These are phyloP conservation scores for Pilasporangium apinafurcum DNA, from an alignment of 352 stramenopile genomes.

Conservation along the genomic window DNA sequence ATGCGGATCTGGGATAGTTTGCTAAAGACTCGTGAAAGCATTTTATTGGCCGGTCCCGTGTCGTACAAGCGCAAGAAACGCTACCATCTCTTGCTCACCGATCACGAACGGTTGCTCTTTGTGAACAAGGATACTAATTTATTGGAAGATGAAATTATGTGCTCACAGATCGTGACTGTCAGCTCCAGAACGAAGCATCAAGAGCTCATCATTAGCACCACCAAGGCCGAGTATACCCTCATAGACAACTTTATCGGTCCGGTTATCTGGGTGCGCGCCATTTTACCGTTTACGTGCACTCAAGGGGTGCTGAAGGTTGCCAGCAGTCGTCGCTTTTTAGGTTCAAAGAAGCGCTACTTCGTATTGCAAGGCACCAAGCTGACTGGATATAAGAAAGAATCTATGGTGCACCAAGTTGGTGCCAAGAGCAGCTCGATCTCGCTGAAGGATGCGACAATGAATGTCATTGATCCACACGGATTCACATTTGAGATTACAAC, in stretches of 20 bases:
- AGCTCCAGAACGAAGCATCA: conserved; percentile 75
- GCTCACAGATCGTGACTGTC: conserved; percentile 81
- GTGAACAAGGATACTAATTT: conserved; percentile 87
- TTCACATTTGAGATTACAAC: conserved; percentile 78
- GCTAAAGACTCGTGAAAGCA: conserved; percentile 78
- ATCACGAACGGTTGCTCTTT: conserved; percentile 81
- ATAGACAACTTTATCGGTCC: conserved; percentile 84
- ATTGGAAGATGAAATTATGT: conserved; percentile 87
- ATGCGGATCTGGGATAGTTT: conserved; percentile 82
- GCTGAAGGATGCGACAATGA: conserved; percentile 56
- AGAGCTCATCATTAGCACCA: conserved; percentile 65
- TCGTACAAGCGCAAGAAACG: conserved; percentile 82
- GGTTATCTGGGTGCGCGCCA: conserved; percentile 78
- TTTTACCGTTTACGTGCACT: conserved; percentile 82
- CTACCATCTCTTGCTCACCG: conserved; percentile 77
- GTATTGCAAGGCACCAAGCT: conserved; percentile 53
- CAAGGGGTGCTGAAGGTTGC: conserved; percentile 78
- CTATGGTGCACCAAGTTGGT: conserved; percentile 59
- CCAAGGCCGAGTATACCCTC: conserved; percentile 73
- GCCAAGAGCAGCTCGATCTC: conserved; percentile 69
- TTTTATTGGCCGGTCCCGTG: conserved; percentile 71
- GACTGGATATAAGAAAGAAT: conserved; percentile 75
- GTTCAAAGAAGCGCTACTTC: conserved; percentile 85
- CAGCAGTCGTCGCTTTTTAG: conserved; percentile 69
- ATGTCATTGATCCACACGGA: conserved; percentile 51